These are phyloP conservation scores for Malus asiatica DNA, from an alignment of 306 rosid genomes.

Conservation along the genomic window DNA sequence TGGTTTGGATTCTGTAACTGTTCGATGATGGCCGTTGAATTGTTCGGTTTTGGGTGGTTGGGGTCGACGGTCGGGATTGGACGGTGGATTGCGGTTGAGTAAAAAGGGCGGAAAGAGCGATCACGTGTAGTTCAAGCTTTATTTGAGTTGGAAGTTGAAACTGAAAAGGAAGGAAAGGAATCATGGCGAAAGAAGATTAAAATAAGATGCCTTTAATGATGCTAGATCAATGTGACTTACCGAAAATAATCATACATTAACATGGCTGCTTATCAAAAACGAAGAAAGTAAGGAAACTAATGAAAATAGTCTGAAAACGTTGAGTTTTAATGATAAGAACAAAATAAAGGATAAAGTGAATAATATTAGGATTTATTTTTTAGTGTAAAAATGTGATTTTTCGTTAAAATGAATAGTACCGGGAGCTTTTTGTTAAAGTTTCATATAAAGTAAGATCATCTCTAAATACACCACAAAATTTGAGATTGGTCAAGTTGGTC, in stretches of 20 bases:
- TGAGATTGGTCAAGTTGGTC: neutral
- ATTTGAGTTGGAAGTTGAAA: neutral
- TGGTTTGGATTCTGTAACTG: neutral
- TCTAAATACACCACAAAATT: too few relatives aligned
- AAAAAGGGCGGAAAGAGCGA: neutral
- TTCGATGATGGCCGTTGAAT: constrained; percentile 1
- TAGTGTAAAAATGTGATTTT: too few relatives aligned
- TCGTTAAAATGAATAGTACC: too few relatives aligned
- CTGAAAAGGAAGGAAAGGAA: neutral
- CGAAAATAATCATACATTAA: neutral
- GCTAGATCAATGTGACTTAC: neutral
- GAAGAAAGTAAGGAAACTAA: too few relatives aligned
- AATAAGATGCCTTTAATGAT: neutral
- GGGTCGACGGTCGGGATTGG: neutral
- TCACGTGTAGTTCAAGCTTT: neutral
- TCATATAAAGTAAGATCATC: neutral
- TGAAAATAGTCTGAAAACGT: too few relatives aligned
- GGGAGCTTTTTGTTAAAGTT: too few relatives aligned
- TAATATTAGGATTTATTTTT: too few relatives aligned
- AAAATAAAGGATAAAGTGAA: too few relatives aligned
- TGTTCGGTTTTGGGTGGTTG: neutral
- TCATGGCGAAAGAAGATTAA: neutral
- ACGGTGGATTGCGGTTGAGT: constrained; percentile 11
- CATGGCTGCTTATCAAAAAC: neutral
- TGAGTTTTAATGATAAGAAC: too few relatives aligned